Evolutionary conservation across 441 rosid species (phyloP), one percentile per base, ranked within the genome.

Genomic region (Gossypium gossypioides): DNA sequence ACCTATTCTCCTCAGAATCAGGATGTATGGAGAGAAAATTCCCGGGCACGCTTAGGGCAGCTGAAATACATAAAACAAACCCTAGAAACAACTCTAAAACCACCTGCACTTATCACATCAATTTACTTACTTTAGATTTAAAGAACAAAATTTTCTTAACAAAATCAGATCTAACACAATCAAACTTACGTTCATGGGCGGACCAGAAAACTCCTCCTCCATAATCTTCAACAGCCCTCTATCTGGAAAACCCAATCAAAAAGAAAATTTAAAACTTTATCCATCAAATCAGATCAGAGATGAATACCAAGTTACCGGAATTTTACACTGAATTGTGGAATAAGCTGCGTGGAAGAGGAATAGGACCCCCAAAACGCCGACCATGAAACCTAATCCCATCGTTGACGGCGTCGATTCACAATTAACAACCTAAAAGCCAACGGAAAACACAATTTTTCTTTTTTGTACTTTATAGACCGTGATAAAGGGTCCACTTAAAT

Each of bases 1-100:
- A 96, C 99, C 98, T 91, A 69, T 96, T 96, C 72, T 96, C 98
- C 37, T 93, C 99, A 3, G 97, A 89, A 74, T 90, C 91, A 0
- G 97, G 97, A 57, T 91, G 91, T 32, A 96, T 89, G 0, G 98
- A 89, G 24, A 81, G 89, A 78, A 96, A 93, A 64, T 89, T 85
- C 60, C 98, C 98, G 1, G 96, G 96, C 58, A 87, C 97, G 8
- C 94, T 84, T 74, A 96, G 82, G 34, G 92, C 97, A 54, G 99
- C 97, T 96, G 94, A 96, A 84, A 86, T 74, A 82, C 97, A 91
- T 15, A 93, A 79, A 52, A 83, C 83, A 51, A 93, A 71, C 59
- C 91, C 98, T 37, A 90, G 24, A 61, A 89, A 82, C 92, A 90
- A 82, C 83, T 96, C 96, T 68, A 85, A 51, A 65, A 90, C 86